Evolutionary conservation across 139 green algal species (phyloP), one percentile per base, ranked within the genome.

Genomic region (Chlamydomonas schloesseri): DNA sequence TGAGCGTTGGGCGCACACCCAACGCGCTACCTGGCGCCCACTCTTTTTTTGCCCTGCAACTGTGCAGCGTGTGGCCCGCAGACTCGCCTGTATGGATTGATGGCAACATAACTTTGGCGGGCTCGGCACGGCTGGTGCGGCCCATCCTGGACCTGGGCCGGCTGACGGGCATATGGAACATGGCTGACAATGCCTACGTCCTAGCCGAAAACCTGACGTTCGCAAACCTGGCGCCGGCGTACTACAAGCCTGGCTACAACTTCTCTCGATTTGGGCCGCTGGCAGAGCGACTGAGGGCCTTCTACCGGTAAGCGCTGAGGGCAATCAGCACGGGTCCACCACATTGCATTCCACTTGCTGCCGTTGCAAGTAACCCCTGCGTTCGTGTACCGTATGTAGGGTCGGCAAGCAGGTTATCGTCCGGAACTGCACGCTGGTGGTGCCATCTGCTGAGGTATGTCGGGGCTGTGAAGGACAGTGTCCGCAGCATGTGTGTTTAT

Each of bases 61-160:
- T 14, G 3, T 31, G 10, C 77, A 84, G 78, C 46, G 47, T 26
- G 37, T 84, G 78, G 78, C 62, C 64, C 9, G 24, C 21, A 2
- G 4, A 10, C 42, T 3, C 60, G 15, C 78, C 78, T 4, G 78
- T 84, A 17, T 14, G 8, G 0, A 33, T 84, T 6, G 8, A 8
- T 17, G 36, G 29, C 37, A 47, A 65, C 42, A n/a, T 74, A 5
- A 62, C 10, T 6, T 18, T 84, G 42, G 29, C 34, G 5, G 62
- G 78, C 17, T 84, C 78, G 0, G 29, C 78, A 4, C n/a, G 33
- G 29, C 62, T 84, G 62, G 10, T 28, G 15, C 64, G 64, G 23
- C 64, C 64, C 17, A 46, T 84, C 1, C 78, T 84, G n/a, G 78
- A 84, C 46, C 50, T 84, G 28, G 31, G 50, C 23, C 64, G 74